Evolutionary conservation across 1,139 yeast genomes (phyloP), one percentile per base, ranked within the genome.

Genomic region (Kodamaea sp.): DNA sequence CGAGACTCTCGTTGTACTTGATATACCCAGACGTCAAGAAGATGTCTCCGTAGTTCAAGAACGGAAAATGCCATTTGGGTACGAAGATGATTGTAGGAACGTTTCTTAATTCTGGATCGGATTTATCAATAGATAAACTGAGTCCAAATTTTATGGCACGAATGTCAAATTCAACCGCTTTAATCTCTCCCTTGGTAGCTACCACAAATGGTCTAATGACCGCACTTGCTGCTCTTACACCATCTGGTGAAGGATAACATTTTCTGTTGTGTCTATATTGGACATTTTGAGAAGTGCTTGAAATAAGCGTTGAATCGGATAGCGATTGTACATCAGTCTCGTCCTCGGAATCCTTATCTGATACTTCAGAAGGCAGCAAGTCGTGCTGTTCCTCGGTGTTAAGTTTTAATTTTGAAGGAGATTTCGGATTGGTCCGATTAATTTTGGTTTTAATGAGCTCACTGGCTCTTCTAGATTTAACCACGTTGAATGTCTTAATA

Each of bases 151-250:
- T 59, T n/a, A 61, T 62, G 1, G 60, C 51, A 30, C 60, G 59
- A 38, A 83, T 46, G 43, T 81, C 79, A 52, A 85, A 86, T 34
- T 73, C 79, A 9, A 81, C 73, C 1, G 55, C 55, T 15, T 58
- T 55, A 4, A 73, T 57, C 10, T 64, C 61, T 1, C 96, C 96
- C 29, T 65, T 64, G 0, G 81, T 70, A 3, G 81, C 76, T 4
- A 78, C 56, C 1, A 85, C 78, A 46, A 71, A 85, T 1, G 96
- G 96, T 32, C 96, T 68, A 15, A 85, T 63, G 3, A 83, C 73
- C 0, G 95, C 87, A 37, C 73, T 73, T 2, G 74, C 70, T 0
- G 90, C 94, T 34, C 96, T 65, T 1, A 80, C 73, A 1, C 94
- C 94, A 40, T 73, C 76, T 3, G 75, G 70, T 1, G 74, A 63